Percentiles rank a stretch among this genome's conserved stretches.
Evolutionary conservation across 371 early-diverging fungal species (phyloP).

Genomic region (Batrachochytrium dendrobatidis): DNA sequence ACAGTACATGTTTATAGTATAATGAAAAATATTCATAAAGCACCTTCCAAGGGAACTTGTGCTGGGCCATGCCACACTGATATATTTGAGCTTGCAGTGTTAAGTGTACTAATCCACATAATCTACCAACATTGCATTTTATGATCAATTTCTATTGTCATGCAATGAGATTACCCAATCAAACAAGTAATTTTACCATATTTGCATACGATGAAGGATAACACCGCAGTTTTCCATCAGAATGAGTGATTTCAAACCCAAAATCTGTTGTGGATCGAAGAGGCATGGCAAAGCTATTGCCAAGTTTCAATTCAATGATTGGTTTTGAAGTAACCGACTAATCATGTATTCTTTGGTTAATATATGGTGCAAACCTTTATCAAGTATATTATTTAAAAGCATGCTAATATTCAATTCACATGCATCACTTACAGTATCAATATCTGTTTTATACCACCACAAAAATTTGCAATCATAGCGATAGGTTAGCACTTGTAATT

Average conservation of each 20-base stretch:
- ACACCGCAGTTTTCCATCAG: slow-evolving; percentile 1
- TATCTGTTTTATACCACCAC: too few species aligned
- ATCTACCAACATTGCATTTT: not conserved
- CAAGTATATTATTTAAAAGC: not conserved
- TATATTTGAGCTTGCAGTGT: slow-evolving; percentile 14
- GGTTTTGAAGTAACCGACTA: not conserved
- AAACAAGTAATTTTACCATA: not conserved
- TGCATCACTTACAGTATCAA: not conserved
- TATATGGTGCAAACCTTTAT: not conserved
- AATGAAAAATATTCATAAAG: too few species aligned
- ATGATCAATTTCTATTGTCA: not conserved
- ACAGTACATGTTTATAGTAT: too few species aligned
- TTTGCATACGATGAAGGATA: not conserved
- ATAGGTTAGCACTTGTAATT: too few species aligned
- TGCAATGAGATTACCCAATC: not conserved
- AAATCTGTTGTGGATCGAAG: not conserved
- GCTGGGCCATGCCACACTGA: too few species aligned
- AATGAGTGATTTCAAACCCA: slow-evolving; percentile 8
- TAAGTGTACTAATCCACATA: slow-evolving; percentile 8
- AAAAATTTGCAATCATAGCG: too few species aligned
- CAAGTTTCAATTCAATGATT: not conserved
- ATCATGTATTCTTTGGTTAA: not conserved
- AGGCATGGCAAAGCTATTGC: slow-evolving; percentile 6
- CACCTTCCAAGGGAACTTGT: too few species aligned
- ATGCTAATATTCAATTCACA: not conserved